Evolutionary conservation across 805 yeast species (phyloP).

Genomic region (Nadsonia fulvescens): DNA sequence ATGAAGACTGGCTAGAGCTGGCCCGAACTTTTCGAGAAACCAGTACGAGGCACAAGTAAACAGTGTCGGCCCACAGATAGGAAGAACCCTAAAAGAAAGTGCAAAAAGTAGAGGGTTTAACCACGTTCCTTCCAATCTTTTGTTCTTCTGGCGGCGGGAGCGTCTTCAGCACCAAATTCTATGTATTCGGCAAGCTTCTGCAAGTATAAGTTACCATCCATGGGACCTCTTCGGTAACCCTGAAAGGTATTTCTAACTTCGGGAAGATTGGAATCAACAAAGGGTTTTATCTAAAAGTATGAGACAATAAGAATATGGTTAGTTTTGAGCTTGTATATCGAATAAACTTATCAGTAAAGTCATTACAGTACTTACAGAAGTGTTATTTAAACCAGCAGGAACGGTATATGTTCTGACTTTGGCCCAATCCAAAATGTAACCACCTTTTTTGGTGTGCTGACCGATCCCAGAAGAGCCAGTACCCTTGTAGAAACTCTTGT

Average conservation of each 20-base stretch:
- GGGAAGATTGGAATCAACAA: conserved; percentile 61
- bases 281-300: conserved; percentile 46
- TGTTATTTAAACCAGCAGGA: conserved; percentile 30
- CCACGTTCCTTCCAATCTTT: conserved; percentile 13
- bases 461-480: conserved; percentile 93
- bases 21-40: no score
- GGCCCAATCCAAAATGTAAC: conserved; percentile 60
- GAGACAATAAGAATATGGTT: no score
- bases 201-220: conserved; percentile 56
- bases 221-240: conserved; percentile 56
- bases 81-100: no score
- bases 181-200: conserved; percentile 60
- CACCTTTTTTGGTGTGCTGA: conserved; percentile 51
- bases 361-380: no score
- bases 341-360: no score
- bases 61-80: no score
- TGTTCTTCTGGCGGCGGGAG: conserved; percentile 9
- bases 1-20: no score
- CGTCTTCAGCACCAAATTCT: conserved; percentile 36
- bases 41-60: no score
- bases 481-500: conserved; percentile 88
- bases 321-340: no score
- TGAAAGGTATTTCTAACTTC: conserved; percentile 45
- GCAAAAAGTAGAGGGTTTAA: no score
- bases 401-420: conserved; percentile 83